Base-by-base conservation (phyloP, 371 early-diverging fungal genomes). In the Mucor lusitanicus region DNA sequence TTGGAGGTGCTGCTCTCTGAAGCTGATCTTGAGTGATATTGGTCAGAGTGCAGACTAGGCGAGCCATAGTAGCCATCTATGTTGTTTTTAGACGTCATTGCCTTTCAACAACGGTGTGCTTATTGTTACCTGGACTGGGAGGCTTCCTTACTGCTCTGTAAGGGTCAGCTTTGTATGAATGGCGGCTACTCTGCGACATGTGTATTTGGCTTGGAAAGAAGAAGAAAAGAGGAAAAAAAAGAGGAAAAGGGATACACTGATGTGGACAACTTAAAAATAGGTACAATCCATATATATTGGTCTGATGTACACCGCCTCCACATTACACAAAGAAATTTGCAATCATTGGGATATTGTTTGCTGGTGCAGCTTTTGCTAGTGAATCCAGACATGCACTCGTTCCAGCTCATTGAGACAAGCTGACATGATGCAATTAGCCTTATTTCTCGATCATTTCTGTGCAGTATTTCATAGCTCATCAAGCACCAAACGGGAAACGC, bases 1-100 rank as follows among this genome's bases (percentile, higher is more conserved):
- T 64, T 62, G 25, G 70, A 75, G 5, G 77, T 78, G 39, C 81
- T 81, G 33, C 77, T 78, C 56, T 81, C 81, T 27, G 79, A 81
- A 9, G 70, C 70, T 27, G 81, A 71, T 64, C 81, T 74, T 17
- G 80, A 80, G 33, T 77, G 74, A 44, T 61, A 53, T 57, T 63
- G 66, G 2, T 71, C 72, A 33, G 72, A 66, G 50, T 65, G 46
- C 39, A 53, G 59, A 13, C 68, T 65, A 23, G 63, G 65, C 9
- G 61, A 53, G 25, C 54, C 63, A 21, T 63, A 63, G 40, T 67
- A 65, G 28, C 68, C 69, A 54, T 59, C 53, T 50, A 25, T 50
- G 8, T 50, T 46, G 7, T 46, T 3, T 46, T 17, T 46, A 21
- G 46, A 46, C 17, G 8, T 3, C 8, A 46, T 46, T 46, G 46